Evolutionary conservation across 768 basidiomycete species (phyloP), one percentile per base, ranked within the genome.

Genomic region (Termitomyces sp.): DNA sequence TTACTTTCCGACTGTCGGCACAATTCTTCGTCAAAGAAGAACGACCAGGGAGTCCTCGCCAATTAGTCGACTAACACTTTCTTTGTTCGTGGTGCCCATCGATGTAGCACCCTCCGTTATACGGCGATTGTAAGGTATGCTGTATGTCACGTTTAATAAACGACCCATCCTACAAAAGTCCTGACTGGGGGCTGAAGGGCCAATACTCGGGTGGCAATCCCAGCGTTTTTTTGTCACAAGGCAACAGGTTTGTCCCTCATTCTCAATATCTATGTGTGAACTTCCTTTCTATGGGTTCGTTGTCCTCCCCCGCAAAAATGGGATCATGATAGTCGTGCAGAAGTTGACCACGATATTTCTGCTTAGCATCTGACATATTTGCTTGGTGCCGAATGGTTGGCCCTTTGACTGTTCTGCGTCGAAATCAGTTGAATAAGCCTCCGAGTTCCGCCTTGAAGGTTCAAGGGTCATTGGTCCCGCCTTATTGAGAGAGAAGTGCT

Each of bases 401-500:
- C 4, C 12, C 31, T 33, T 49, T 3, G 31, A 13, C 20, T 31
- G 22, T n/a, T 34, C 10, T 6, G 36, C 16, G 15, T 37, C 6
- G 7, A 22, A 15, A 29, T 47, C 33, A 22, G 31, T 26, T 15
- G 29, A 29, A 28, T 6, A 29, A 29, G 29, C n/a, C 8, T 31
- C 36, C 18, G n/a, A 2, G 13, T 20, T 47, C 2, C 16, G 6
- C 31, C 15, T 16, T 22, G 31, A 34, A 20, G 42, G 8, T 20
- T n/a, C 39, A 44, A 42, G 13, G 29, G n/a, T 29, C 18, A 12
- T 41, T 6, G 44, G 33, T 12, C 26, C 44, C 24, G 44, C 16
- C 29, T 28, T 53, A 31, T 54, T 16, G 39, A 24, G 9, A 46
- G 53, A 59, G 45, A 55, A 54, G 29, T 50, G 45, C 51, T 51